Percentiles rank a stretch among this genome's conserved stretches.
phyloP scores from a whole-genome alignment of 176 grass and related monocot species.

The Oryza brachyantha region DNA sequence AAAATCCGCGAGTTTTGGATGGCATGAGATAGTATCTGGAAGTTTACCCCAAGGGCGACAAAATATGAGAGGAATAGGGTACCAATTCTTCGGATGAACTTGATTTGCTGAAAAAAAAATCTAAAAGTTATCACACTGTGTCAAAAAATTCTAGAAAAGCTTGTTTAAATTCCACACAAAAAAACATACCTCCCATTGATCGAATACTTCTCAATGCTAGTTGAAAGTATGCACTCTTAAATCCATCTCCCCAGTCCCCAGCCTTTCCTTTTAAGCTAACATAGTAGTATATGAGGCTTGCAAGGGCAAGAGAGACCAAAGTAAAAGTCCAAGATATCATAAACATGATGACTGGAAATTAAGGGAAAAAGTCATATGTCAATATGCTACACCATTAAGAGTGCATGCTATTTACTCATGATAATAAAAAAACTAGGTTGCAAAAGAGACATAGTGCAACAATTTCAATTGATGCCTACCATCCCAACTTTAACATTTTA shows the following conservation, averaged over 20 bases:
- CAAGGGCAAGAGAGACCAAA: conserved; percentile 83
- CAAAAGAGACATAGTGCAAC: not conserved
- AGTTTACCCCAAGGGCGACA: conserved; percentile 95
- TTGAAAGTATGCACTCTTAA: conserved; percentile 98
- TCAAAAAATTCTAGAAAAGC: not conserved
- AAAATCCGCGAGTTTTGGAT: conserved; percentile 96
- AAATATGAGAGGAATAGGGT: conserved; percentile 94
- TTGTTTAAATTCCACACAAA: conserved; percentile 8
- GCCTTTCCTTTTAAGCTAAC: conserved; percentile 96
- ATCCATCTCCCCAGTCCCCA: conserved; percentile 96
- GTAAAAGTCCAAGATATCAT: conserved; percentile 92
- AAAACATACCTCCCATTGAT: conserved; percentile 77
- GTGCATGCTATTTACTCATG: not conserved
- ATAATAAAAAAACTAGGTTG: not conserved
- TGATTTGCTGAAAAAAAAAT: conserved; percentile 62
- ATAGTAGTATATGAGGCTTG: conserved; percentile 97
- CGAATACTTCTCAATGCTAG: conserved; percentile 78
- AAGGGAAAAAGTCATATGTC: not conserved
- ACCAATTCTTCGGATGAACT: conserved; percentile 98
- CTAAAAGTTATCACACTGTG: not conserved
- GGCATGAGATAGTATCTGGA: conserved; percentile 85
- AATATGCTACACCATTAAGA: conserved; percentile 8
- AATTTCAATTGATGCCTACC: not conserved
- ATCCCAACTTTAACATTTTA: too few relatives aligned
- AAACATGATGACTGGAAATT: conserved; percentile 92